Conservation (phyloP, 2,329 filamentous ascomycete species). For the Xylaria sp. region DNA sequence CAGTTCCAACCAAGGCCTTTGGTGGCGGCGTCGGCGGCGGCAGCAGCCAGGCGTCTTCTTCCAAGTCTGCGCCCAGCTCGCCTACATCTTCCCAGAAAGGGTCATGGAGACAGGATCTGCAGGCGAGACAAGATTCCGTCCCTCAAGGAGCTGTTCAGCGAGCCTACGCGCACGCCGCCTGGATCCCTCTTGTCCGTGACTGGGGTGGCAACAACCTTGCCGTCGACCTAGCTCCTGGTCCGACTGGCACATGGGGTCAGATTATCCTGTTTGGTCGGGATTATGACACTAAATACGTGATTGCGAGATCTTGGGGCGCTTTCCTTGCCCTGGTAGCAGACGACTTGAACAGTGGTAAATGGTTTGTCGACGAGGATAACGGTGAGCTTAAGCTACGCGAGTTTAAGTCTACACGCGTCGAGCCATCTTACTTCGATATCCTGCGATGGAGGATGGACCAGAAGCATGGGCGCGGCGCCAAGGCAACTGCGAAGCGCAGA, state of each 20-base stretch:
- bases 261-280: constrained; percentile 96
- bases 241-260: constrained; percentile 90
- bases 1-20: constrained; percentile 71
- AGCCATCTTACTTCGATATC: constrained; percentile 93
- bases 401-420: constrained; percentile 86
- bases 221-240: constrained; percentile 88
- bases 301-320: constrained; percentile 87
- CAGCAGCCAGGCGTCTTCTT: constrained; percentile 68
- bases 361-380: constrained; percentile 89
- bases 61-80: constrained; percentile 59
- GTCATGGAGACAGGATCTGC: constrained; percentile 83
- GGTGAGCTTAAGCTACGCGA: constrained; percentile 90
- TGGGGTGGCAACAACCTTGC: constrained; percentile 99
- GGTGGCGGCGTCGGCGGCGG: constrained; percentile 67
- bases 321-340: constrained; percentile 88
- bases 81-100: constrained; percentile 56
- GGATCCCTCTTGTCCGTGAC: constrained; percentile 95
- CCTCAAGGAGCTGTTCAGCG: constrained; percentile 86
- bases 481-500: constrained; percentile 52
- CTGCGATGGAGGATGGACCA: constrained; percentile 94
- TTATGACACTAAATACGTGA: constrained; percentile 97
- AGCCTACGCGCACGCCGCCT: constrained; percentile 88
- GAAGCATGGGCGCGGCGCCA: constrained; percentile 75
- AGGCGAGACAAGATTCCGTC: constrained; percentile 83
- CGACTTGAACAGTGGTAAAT: constrained; percentile 86